A percentile compares a stretch with the other conserved stretches of the same genome.
These are phyloP conservation scores for Fremontodendron californicum DNA, from an alignment of 345 rosid genomes.

Conservation along the genomic window DNA sequence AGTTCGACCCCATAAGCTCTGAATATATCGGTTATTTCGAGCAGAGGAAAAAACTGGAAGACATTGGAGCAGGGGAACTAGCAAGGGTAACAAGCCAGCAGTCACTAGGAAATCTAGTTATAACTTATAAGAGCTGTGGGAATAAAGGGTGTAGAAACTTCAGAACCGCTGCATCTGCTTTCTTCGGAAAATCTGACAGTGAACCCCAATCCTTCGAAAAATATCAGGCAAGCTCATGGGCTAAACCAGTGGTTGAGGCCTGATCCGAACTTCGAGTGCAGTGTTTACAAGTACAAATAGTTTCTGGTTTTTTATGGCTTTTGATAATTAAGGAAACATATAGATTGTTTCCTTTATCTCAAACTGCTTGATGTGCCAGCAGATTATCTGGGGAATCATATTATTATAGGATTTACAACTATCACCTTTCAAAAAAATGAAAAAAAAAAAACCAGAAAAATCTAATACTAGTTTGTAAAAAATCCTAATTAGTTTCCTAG, in stretches of 20 bases:
- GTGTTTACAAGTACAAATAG: neutral
- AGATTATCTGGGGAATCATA: no score
- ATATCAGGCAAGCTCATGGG: slow-evolving; percentile 64
- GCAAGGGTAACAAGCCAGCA: slow-evolving; percentile 58
- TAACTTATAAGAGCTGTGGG: slow-evolving; percentile 55
- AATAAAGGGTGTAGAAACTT: slow-evolving; percentile 33
- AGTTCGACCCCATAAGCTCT: slow-evolving; percentile 54
- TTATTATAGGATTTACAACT: no score
- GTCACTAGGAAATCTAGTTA: slow-evolving; percentile 54
- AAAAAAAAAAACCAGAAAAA: no score
- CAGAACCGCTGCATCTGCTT: slow-evolving; percentile 66
- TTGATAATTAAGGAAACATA: no score
- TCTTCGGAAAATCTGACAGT: slow-evolving; percentile 59
- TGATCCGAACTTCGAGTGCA: neutral
- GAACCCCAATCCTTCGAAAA: slow-evolving; percentile 33
- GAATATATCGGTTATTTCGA: slow-evolving; percentile 76
- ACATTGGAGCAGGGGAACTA: slow-evolving; percentile 59
- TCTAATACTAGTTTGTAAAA: no score
- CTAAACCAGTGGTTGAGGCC: slow-evolving; percentile 67
- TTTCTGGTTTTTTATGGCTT: neutral
- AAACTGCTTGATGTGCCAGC: neutral
- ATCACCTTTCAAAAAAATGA: no score
- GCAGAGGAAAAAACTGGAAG: slow-evolving; percentile 76
- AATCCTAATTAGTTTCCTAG: no score
- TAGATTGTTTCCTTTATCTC: neutral